Conservation (phyloP, 148 eudicot species). For the Rheum nobile region DNA sequence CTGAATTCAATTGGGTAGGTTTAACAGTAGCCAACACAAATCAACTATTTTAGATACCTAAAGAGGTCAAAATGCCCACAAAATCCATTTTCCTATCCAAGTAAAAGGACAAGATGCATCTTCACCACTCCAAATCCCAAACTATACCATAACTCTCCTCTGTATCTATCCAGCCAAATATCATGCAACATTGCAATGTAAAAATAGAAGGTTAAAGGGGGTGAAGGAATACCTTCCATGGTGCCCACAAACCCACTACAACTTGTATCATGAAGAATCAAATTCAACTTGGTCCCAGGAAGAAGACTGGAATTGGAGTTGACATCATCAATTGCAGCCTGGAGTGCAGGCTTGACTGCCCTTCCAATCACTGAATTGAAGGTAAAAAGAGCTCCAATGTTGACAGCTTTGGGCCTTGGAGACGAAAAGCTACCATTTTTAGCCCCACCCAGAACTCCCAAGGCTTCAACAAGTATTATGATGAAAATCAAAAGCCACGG, state of each 20-base stretch:
- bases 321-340: slow-evolving; percentile 61
- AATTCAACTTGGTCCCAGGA: slow-evolving; percentile 35
- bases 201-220: not conserved
- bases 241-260: slow-evolving; percentile 79
- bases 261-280: slow-evolving; percentile 46
- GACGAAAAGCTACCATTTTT: slow-evolving; percentile 13
- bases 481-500: not conserved
- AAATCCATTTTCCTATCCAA: not conserved
- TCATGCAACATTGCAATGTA: not conserved
- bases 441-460: not conserved
- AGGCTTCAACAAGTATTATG: not conserved
- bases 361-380: slow-evolving; percentile 58
- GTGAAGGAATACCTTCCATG: slow-evolving; percentile 38
- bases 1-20: not conserved
- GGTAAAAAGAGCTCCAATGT: slow-evolving; percentile 61
- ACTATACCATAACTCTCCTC: not conserved
- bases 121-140: not conserved
- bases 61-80: not conserved
- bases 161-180: not conserved
- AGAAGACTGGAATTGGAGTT: slow-evolving; percentile 52
- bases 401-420: slow-evolving; percentile 38
- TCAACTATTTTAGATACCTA: not conserved
- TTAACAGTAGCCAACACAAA: not conserved
- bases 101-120: not conserved
- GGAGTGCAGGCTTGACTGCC: slow-evolving; percentile 45